A percentile compares a stretch with the other conserved stretches of the same genome.
These are phyloP conservation scores for Leishmania lainsoni DNA, from an alignment of 208 protist genomes.

Conservation along the genomic window DNA sequence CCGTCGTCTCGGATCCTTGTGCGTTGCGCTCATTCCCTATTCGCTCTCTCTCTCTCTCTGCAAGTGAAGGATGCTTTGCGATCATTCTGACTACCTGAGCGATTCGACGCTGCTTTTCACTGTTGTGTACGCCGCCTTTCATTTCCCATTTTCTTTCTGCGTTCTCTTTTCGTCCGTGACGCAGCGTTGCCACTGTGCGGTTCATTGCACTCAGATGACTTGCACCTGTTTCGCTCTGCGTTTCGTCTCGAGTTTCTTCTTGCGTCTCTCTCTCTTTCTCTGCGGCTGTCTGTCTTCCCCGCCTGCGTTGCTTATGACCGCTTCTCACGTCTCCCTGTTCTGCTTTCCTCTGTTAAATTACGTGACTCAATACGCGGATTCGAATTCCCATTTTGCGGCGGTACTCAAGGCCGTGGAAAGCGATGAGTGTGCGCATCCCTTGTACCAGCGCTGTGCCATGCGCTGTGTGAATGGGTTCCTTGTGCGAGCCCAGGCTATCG, in stretches of 20 bases:
- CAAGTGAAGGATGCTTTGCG: neutral
- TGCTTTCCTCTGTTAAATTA: neutral
- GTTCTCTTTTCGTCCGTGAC: neutral
- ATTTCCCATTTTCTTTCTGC: neutral
- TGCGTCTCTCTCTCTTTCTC: no score
- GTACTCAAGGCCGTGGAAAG: constrained; percentile 5
- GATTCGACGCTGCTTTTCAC: neutral
- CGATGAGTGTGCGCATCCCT: neutral
- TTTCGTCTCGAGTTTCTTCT: neutral
- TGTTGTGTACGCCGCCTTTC: neutral
- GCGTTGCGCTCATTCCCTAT: neutral
- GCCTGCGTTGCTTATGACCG: neutral
- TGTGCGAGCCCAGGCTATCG: constrained; percentile 3
- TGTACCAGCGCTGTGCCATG: neutral
- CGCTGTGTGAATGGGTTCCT: constrained; percentile 1
- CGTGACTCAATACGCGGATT: neutral
- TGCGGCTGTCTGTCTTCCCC: neutral
- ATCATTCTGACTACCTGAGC: neutral
- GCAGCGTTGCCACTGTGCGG: neutral
- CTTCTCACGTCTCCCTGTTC: neutral
- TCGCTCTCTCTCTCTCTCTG: no score
- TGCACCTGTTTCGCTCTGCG: neutral
- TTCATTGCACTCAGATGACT: neutral
- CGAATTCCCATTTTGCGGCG: neutral
- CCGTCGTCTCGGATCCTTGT: neutral